Evolutionary conservation across 179 eudicot species (phyloP).

Genomic region (Patellifolia procumbens): DNA sequence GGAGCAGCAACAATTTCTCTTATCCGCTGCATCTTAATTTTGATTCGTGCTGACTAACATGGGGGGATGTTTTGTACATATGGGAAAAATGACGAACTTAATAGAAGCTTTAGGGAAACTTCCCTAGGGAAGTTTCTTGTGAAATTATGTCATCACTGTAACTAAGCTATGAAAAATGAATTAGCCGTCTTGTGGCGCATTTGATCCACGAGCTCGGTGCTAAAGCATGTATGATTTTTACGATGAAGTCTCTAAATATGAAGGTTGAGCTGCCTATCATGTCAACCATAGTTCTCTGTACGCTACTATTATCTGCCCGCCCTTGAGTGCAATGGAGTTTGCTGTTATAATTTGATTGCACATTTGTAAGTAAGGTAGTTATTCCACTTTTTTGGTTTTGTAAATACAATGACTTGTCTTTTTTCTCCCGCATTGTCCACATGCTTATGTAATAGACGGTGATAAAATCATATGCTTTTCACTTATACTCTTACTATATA

Average conservation of each 20-base stretch:
- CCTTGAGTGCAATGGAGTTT: conserved; percentile 4
- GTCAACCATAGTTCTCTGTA: neutral
- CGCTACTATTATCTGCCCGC: neutral
- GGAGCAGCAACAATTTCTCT: conserved; percentile 7
- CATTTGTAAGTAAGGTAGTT: too few relatives aligned
- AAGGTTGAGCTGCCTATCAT: too few relatives aligned
- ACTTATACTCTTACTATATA: too few relatives aligned
- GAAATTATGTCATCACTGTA: conserved; percentile 17
- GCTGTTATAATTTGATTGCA: neutral
- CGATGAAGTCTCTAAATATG: too few relatives aligned
- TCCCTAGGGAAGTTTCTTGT: neutral
- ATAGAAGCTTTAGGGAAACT: neutral
- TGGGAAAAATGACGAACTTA: conserved; percentile 3
- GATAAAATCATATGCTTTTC: too few relatives aligned
- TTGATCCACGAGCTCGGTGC: conserved; percentile 21
- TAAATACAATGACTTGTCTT: too few relatives aligned
- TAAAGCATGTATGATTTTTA: neutral
- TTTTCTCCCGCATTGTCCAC: too few relatives aligned
- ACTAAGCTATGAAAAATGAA: conserved; percentile 19
- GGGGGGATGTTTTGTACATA: conserved; percentile 30
- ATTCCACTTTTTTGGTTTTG: too few relatives aligned
- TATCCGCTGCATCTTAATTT: conserved; percentile 4
- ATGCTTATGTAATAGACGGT: too few relatives aligned
- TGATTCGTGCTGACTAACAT: neutral
- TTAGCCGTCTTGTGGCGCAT: conserved; percentile 14